Conservation (phyloP, 129 eudicot species). For the Deinandra increscens region DNA sequence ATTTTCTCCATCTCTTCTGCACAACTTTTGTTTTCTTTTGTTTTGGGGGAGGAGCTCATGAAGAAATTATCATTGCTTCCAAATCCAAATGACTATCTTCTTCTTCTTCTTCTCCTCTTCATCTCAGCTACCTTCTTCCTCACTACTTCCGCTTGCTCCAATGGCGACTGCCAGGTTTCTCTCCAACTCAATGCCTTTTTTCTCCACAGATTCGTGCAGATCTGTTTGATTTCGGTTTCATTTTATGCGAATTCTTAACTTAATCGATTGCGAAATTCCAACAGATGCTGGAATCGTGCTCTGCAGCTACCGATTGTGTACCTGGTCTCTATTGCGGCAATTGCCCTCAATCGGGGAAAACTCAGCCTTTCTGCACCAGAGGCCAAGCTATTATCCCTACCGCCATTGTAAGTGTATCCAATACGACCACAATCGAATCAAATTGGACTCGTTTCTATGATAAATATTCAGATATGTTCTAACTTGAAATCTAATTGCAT, state of each 20-base stretch:
- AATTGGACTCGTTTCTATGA: constrained; percentile 3
- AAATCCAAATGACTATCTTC: constrained; percentile 17
- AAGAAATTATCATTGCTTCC: constrained; percentile 39
- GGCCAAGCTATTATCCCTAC: constrained; percentile 88
- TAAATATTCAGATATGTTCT: background rate
- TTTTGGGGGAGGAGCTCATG: constrained; percentile 23
- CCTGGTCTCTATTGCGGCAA: constrained; percentile 88
- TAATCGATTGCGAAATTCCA: background rate
- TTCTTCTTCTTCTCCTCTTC: constrained; percentile 27
- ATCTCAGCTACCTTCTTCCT: constrained; percentile 29
- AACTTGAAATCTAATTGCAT: constrained; percentile 11
- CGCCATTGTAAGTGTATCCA: constrained; percentile 53
- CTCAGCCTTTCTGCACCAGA: constrained; percentile 70
- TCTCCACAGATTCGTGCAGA: constrained; percentile 10
- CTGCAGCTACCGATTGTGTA: constrained; percentile 78
- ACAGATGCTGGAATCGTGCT: constrained; percentile 86
- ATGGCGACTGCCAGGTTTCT: constrained; percentile 68
- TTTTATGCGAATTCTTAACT: constrained; percentile 14
- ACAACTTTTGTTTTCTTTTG: no score
- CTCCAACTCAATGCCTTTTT: background rate
- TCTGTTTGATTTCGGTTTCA: constrained; percentile 23
- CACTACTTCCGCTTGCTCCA: constrained; percentile 54
- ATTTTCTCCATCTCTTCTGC: no score
- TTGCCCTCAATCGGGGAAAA: constrained; percentile 64
- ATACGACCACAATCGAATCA: background rate